Conservation (phyloP, 2,329 filamentous ascomycete genomes). For the Rachicladosporium sp. region DNA sequence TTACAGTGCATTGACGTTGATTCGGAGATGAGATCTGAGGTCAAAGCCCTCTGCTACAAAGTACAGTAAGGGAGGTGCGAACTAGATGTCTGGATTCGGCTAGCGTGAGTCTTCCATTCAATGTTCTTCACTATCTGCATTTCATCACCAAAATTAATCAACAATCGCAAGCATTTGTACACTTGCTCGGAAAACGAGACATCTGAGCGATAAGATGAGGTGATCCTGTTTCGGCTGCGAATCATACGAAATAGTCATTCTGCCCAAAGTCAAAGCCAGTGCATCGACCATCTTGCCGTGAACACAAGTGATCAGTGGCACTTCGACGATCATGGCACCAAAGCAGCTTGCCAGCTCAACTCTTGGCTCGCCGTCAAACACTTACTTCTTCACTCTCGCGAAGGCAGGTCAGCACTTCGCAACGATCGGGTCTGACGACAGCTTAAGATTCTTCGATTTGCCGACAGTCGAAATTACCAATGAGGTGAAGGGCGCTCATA, state of each 20-base stretch:
- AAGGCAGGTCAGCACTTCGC: conserved; percentile 34
- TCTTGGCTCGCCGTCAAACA: conserved; percentile 11
- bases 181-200: too few relatives aligned
- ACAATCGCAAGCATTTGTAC: too few relatives aligned
- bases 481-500: conserved; percentile 41
- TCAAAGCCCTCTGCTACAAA: neutral
- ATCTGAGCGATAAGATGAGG: too few relatives aligned
- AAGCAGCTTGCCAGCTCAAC: conserved; percentile 9
- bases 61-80: neutral
- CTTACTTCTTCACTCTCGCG: conserved; percentile 48
- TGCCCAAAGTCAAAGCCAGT: neutral
- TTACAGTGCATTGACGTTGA: too few relatives aligned
- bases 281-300: neutral
- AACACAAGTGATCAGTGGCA: neutral
- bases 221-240: neutral
- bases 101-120: too few relatives aligned
- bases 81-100: too few relatives aligned
- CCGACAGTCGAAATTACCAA: conserved; percentile 40
- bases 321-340: conserved; percentile 2
- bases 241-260: neutral
- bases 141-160: too few relatives aligned
- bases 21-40: too few relatives aligned
- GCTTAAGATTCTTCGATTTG: conserved; percentile 54
- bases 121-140: too few relatives aligned
- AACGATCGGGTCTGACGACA: conserved; percentile 59